Evolutionary conservation across 306 rosid genomes (phyloP).

Genomic region (Quercus parvula): DNA sequence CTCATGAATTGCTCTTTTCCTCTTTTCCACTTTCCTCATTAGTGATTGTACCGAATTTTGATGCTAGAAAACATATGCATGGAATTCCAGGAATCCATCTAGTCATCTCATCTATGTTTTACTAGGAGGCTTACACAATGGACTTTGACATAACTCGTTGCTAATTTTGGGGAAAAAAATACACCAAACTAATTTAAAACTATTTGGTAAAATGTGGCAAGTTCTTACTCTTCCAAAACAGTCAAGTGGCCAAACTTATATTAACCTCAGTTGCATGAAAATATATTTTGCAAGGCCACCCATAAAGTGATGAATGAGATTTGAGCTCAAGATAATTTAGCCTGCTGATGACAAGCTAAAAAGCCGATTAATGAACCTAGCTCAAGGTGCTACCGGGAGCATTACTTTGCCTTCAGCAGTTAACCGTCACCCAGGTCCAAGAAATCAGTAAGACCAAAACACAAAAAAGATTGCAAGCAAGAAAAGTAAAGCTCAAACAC

Average conservation of each 20-base stretch:
- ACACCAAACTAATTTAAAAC: not conserved
- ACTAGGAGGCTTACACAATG: not conserved
- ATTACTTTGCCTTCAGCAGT: not conserved
- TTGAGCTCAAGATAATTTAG: not conserved
- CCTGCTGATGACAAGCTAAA: not conserved
- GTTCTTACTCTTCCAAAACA: not conserved
- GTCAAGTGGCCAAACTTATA: not conserved
- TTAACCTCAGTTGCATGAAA: not conserved
- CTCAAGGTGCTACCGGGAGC: not conserved
- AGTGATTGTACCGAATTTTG: not conserved
- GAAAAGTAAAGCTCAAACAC: not conserved
- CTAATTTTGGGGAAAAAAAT: not conserved
- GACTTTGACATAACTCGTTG: not conserved
- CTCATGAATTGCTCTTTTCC: not conserved
- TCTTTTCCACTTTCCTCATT: not conserved
- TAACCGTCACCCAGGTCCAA: constrained; percentile 2
- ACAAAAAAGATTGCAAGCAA: not conserved
- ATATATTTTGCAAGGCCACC: not conserved
- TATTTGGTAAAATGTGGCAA: not conserved
- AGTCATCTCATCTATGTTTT: not conserved
- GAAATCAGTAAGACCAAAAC: not conserved
- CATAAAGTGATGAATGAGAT: not conserved
- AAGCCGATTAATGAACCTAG: not conserved
- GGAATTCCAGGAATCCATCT: not conserved
- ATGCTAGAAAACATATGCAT: not conserved